Evolutionary conservation across 2,329 filamentous ascomycete species (phyloP).

Genomic region (Fusarium penzigii): DNA sequence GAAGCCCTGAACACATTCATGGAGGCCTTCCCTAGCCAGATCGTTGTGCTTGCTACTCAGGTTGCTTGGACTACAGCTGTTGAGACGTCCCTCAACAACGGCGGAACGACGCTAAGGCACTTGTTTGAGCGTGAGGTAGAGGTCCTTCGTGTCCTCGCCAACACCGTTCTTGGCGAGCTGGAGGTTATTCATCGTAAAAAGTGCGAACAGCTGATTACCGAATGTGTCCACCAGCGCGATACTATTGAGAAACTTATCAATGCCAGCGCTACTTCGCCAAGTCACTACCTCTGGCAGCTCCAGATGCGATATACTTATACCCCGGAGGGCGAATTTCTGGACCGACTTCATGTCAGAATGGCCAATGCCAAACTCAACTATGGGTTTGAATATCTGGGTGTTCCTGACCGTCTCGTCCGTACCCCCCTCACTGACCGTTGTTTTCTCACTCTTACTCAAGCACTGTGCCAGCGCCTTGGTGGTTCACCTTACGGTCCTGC

Average conservation of each 20-base stretch:
- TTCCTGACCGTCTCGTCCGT: constrained; percentile 91
- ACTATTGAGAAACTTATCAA: constrained; percentile 83
- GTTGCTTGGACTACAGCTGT: constrained; percentile 91
- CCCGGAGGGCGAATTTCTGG: constrained; percentile 75
- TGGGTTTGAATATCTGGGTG: constrained; percentile 96
- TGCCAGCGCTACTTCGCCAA: constrained; percentile 70
- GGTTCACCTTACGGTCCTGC: constrained; percentile 97
- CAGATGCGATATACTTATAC: constrained; percentile 97
- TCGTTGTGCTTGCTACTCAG: constrained; percentile 92
- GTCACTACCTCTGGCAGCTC: constrained; percentile 88
- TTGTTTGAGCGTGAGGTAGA: constrained; percentile 83
- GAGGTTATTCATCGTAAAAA: constrained; percentile 88
- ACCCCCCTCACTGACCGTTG: constrained; percentile 97
- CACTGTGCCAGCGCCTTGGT: constrained; percentile 89
- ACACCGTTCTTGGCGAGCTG: constrained; percentile 87
- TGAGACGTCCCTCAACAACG: constrained; percentile 71
- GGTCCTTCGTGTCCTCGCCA: constrained; percentile 81
- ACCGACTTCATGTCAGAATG: constrained; percentile 90
- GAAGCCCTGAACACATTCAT: constrained; percentile 78
- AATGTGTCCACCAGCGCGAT: constrained; percentile 97
- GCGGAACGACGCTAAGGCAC: constrained; percentile 66
- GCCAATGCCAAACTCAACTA: constrained; percentile 95
- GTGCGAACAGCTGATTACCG: constrained; percentile 97
- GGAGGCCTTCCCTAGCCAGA: constrained; percentile 82
- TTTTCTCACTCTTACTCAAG: constrained; percentile 96